Conservation (phyloP, 331 rosid species). For the Ulmus americana region DNA sequence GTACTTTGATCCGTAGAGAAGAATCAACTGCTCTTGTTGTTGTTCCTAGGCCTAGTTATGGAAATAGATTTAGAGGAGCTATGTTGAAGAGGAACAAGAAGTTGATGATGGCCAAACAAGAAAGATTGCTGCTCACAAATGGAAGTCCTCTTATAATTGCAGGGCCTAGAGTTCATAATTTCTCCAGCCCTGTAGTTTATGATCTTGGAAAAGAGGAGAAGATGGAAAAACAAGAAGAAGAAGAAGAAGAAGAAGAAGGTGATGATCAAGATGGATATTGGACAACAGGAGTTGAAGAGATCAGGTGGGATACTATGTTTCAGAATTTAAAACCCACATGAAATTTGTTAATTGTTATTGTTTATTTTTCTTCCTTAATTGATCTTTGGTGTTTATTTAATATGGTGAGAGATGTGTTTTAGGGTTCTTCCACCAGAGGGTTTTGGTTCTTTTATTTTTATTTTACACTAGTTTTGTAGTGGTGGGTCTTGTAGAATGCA, state of each 20-base stretch:
- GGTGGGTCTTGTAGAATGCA: constrained; percentile 50
- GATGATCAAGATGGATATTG: constrained; percentile 52
- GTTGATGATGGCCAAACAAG: constrained; percentile 36
- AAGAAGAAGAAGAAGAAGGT: background rate
- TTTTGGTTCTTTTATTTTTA: constrained; percentile 8
- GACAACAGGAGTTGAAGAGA: constrained; percentile 60
- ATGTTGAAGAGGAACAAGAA: constrained; percentile 61
- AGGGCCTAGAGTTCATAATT: constrained; percentile 33
- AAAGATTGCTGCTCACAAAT: constrained; percentile 61
- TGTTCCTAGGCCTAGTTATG: constrained; percentile 52
- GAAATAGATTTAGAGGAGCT: constrained; percentile 39
- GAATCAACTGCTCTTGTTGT: constrained; percentile 58
- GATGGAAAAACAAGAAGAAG: background rate
- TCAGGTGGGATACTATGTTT: constrained; percentile 97
- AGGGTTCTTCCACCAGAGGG: constrained; percentile 60
- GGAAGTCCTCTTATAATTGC: constrained; percentile 48
- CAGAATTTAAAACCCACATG: constrained; percentile 81
- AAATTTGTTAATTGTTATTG: background rate
- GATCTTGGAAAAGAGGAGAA: constrained; percentile 42
- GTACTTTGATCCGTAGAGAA: constrained; percentile 32
- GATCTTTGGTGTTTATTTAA: constrained; percentile 10
- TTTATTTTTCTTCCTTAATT: background rate
- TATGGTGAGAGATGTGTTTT: constrained; percentile 61
- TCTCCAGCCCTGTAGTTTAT: constrained; percentile 51
- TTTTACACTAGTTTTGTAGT: constrained; percentile 33